These are phyloP conservation scores for Leccinum incarnatum DNA, from an alignment of 768 basidiomycete genomes.

Conservation along the genomic window DNA sequence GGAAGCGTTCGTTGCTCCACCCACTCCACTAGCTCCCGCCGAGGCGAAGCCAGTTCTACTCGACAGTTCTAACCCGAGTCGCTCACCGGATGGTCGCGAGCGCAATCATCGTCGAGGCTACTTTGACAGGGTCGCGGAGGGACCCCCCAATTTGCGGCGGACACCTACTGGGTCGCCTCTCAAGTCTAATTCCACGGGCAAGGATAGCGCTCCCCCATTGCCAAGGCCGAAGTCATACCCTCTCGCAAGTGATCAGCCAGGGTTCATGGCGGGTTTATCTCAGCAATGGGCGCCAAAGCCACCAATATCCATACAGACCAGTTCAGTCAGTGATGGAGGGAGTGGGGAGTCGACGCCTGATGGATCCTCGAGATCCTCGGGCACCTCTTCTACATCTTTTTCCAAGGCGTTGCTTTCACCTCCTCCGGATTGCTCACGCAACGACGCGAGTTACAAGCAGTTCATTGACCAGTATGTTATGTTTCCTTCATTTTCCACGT, in stretches of 20 bases:
- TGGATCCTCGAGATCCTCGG: conserved; percentile 41
- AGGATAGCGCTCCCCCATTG: conserved; percentile 23
- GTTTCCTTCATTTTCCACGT: conserved; percentile 21
- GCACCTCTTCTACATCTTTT: conserved; percentile 45
- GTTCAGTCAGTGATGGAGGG: conserved; percentile 16
- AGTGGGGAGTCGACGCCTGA: conserved; percentile 48
- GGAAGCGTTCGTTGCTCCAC: conserved; percentile 8
- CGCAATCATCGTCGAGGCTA: conserved; percentile 61
- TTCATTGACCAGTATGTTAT: conserved; percentile 66
- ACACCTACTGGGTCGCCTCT: conserved; percentile 52
- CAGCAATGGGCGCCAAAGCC: conserved; percentile 8
- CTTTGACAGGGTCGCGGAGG: conserved; percentile 41
- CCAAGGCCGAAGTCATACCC: conserved; percentile 40
- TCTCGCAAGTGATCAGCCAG: conserved; percentile 2
- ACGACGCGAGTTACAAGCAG: conserved; percentile 50
- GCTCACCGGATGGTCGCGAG: conserved; percentile 14
- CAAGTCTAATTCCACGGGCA: conserved; percentile 18
- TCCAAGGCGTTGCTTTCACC: conserved; percentile 30
- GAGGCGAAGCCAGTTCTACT: conserved; percentile 5
- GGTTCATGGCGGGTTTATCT: conserved; percentile 9
- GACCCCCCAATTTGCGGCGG: conserved; percentile 33
- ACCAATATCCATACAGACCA: conserved; percentile 13
- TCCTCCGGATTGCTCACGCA: conserved; percentile 24
- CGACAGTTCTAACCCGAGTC: conserved; percentile 13
- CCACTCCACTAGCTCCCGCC: conserved; percentile 5